Evolutionary conservation across 1,284 basidiomycete species (phyloP).

Genomic region (Cutaneotrichosporon arboriforme): DNA sequence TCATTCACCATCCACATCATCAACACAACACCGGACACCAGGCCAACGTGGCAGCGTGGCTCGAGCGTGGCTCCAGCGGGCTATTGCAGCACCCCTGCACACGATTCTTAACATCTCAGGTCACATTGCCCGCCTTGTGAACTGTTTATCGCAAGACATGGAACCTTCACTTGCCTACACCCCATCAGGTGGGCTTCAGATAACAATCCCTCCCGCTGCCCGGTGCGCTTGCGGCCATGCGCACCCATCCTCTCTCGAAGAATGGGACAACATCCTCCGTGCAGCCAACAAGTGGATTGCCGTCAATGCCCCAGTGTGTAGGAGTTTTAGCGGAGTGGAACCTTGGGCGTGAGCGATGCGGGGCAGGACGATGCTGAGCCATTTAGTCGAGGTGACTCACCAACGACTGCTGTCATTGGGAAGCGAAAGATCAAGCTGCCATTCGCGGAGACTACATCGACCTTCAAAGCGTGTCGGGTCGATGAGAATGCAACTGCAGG

Average conservation of each 20-base stretch:
- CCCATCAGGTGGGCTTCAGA: conserved; percentile 1
- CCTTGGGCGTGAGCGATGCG: conserved; percentile 13
- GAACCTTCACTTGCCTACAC: conserved; percentile 1
- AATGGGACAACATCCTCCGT: conserved; percentile 10
- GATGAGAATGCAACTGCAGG: too few relatives aligned
- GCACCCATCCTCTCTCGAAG: conserved; percentile 3
- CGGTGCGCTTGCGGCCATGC: conserved; percentile 3
- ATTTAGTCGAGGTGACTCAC: conserved; percentile 3
- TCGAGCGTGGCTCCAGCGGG: too few relatives aligned
- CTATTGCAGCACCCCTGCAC: too few relatives aligned
- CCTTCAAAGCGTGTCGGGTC: too few relatives aligned
- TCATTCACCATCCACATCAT: too few relatives aligned
- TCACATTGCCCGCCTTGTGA: too few relatives aligned
- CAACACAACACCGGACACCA: too few relatives aligned
- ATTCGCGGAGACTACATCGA: background rate
- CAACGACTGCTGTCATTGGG: background rate
- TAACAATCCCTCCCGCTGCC: conserved; percentile 1
- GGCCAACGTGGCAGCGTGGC: too few relatives aligned
- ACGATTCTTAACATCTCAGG: too few relatives aligned
- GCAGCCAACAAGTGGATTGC: conserved; percentile 7
- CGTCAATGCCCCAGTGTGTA: conserved; percentile 9
- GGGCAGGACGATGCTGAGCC: background rate
- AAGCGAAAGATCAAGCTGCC: background rate
- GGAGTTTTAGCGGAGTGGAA: conserved; percentile 9
- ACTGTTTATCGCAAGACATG: too few relatives aligned